A percentile compares a stretch with the other conserved stretches of the same genome.
phyloP scores from a whole-genome alignment of 352 stramenopile species.

The Phytophthora tentaculata region DNA sequence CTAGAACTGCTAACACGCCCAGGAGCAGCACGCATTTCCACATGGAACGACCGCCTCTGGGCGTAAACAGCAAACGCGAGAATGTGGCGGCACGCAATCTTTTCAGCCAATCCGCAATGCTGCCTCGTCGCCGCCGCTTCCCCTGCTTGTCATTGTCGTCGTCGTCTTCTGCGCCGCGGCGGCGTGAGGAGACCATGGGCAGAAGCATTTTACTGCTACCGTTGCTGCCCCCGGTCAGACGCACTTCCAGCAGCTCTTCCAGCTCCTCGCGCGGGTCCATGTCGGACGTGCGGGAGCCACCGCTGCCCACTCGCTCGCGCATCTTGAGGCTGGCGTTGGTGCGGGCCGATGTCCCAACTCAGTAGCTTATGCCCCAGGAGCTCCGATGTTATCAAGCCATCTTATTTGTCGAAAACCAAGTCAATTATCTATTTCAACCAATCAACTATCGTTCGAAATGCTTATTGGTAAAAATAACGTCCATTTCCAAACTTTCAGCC shows the following conservation, averaged over 20 bases:
- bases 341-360: too few species aligned
- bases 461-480: too few species aligned
- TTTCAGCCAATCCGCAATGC: conserved; percentile 12
- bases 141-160: conserved; percentile 43
- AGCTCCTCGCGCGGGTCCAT: conserved; percentile 21
- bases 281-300: conserved; percentile 27
- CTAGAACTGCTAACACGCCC: conserved; percentile 25
- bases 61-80: conserved; percentile 13
- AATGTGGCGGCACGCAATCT: conserved; percentile 6
- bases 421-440: background rate
- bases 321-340: conserved; percentile 12
- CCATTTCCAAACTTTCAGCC: background rate
- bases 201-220: conserved; percentile 36
- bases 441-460: background rate
- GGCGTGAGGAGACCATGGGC: conserved; percentile 24
- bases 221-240: conserved; percentile 12
- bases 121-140: conserved; percentile 11
- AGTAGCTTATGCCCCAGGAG: background rate
- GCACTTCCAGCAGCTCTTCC: conserved; percentile 24
- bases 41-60: conserved; percentile 1
- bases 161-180: conserved; percentile 2
- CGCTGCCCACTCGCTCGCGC: conserved; percentile 35
- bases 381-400: background rate
- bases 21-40: conserved; percentile 30
- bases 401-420: conserved; percentile 2